Base-by-base conservation (phyloP, 202 grass and related monocot genomes). In the Cymbopogon flexuosus region DNA sequence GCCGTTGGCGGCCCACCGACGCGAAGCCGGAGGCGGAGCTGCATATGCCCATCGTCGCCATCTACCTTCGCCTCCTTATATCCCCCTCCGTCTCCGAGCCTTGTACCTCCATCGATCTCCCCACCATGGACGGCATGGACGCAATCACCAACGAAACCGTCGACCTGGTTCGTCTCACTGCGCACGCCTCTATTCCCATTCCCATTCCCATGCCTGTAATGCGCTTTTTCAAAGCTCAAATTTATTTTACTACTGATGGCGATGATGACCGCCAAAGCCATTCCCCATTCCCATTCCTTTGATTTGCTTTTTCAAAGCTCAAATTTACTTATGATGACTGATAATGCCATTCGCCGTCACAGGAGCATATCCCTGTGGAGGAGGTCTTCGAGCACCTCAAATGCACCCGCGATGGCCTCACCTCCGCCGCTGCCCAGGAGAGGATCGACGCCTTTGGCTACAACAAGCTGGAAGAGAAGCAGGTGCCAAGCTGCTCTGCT, bases 401-500 rank as follows among this genome's bases (percentile, higher is more conserved):
- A 62, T 92, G 90, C 46, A 84, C 69, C 5, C 65, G 43, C 33
- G 71, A 86, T 29, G 90, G 86, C 9, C 85, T 92, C 5, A 86
- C 90, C 76, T 13, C 79, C 9, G 86, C 65, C 18, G 64, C 15
- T 16, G 90, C 76, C 29, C 74, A 81, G 75, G 68, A 86, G 79
- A 63, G 90, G 75, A 74, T 89, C 46, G 10, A 61, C 8, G 52
- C 77, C 47, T 88, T 92, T 36, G 90, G 90, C 10, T 76, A 70
- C 72, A 92, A 89, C 90, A 92, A 92, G 71, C 83, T 92, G 36
- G 83, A 92, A 70, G 90, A 92, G 79, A 92, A 89, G 61, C 68
- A 75, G 34, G 89, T 81, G 24, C 47, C 47, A n/a, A 57, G n/a
- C n/a, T 57, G 7, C 52, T 57, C n/a, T 19, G 47, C 47, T 51